These are phyloP conservation scores for Diaporthe sp. DNA, from an alignment of 2,329 filamentous ascomycete genomes.

Conservation along the genomic window DNA sequence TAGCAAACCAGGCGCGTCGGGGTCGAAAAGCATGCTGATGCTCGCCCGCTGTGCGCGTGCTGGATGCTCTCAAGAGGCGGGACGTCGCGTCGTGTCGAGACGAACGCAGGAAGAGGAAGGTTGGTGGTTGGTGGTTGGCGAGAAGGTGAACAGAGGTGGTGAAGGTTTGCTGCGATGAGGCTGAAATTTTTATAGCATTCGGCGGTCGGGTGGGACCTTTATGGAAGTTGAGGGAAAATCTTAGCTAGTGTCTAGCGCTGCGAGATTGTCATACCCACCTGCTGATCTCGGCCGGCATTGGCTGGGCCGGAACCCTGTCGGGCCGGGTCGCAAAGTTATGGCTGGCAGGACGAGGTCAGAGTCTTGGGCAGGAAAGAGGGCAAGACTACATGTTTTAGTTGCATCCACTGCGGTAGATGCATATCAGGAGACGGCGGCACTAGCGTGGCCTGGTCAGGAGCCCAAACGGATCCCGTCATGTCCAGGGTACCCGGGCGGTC, in stretches of 20 bases:
- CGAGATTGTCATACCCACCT: slow-evolving; percentile 32
- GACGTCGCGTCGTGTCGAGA: background rate
- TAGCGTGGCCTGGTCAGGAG: slow-evolving; percentile 28
- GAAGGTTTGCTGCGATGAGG: slow-evolving; percentile 42
- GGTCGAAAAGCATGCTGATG: background rate
- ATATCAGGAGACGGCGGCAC: slow-evolving; percentile 25
- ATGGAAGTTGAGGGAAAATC: slow-evolving; percentile 1
- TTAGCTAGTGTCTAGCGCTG: slow-evolving; percentile 5
- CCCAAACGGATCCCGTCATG: slow-evolving; percentile 18
- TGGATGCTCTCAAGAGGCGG: background rate
- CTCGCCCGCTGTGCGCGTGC: background rate
- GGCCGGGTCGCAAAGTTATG: background rate
- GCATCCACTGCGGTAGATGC: background rate
- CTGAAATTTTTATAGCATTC: slow-evolving; percentile 27
- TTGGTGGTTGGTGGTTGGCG: background rate
- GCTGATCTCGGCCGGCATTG: slow-evolving; percentile 32
- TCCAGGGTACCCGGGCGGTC: slow-evolving; percentile 7
- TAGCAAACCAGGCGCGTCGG: slow-evolving; percentile 1
- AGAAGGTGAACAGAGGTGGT: slow-evolving; percentile 4
- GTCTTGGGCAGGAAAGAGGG: too few relatives aligned
- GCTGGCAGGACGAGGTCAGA: too few relatives aligned
- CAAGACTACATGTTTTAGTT: background rate
- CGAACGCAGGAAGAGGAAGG: background rate
- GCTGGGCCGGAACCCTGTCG: slow-evolving; percentile 28
- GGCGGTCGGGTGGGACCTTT: slow-evolving; percentile 16